A percentile compares a stretch with the other conserved stretches of the same genome.
Evolutionary conservation across 495 filamentous ascomycete genomes (phyloP).

Genomic region (Tuber aestivum): DNA sequence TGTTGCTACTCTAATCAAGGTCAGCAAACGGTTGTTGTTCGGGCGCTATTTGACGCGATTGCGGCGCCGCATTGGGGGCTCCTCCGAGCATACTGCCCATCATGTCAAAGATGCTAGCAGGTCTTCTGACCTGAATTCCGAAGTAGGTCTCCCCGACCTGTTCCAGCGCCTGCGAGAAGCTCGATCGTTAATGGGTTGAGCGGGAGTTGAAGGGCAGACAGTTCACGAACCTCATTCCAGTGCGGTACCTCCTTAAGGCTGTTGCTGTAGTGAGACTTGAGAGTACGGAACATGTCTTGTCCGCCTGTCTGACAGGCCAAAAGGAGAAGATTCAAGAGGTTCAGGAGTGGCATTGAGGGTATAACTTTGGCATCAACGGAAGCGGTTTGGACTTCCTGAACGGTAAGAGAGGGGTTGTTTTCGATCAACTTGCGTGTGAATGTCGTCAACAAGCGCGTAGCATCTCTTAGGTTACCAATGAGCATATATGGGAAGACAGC

Average conservation of each 20-base stretch:
- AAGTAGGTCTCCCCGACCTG: constrained; percentile 96
- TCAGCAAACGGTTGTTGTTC: constrained; percentile 18
- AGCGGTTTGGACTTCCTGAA: constrained; percentile 74
- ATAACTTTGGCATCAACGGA: constrained; percentile 73
- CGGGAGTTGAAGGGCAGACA: background rate
- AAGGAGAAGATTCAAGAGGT: constrained; percentile 80
- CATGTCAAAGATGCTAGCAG: constrained; percentile 92
- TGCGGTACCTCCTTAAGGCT: constrained; percentile 65
- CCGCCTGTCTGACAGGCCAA: constrained; percentile 75
- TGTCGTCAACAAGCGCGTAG: constrained; percentile 69
- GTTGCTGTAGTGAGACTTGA: constrained; percentile 71
- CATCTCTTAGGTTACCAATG: constrained; percentile 80
- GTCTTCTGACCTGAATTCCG: constrained; percentile 78
- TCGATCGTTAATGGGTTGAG: background rate
- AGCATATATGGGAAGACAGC: constrained; percentile 90
- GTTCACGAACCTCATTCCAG: constrained; percentile 61
- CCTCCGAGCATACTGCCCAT: constrained; percentile 91
- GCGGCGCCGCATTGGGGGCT: constrained; percentile 43
- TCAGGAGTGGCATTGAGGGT: constrained; percentile 77
- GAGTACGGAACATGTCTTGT: constrained; percentile 71
- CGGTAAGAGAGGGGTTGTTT: constrained; percentile 61
- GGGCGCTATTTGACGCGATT: constrained; percentile 22
- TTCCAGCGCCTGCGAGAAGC: constrained; percentile 53
- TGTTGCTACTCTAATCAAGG: constrained; percentile 22
- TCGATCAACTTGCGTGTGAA: constrained; percentile 69